Evolutionary conservation across 305 asterid genomes (phyloP), one percentile per base, ranked within the genome.

Genomic region (Solanum chacoense): DNA sequence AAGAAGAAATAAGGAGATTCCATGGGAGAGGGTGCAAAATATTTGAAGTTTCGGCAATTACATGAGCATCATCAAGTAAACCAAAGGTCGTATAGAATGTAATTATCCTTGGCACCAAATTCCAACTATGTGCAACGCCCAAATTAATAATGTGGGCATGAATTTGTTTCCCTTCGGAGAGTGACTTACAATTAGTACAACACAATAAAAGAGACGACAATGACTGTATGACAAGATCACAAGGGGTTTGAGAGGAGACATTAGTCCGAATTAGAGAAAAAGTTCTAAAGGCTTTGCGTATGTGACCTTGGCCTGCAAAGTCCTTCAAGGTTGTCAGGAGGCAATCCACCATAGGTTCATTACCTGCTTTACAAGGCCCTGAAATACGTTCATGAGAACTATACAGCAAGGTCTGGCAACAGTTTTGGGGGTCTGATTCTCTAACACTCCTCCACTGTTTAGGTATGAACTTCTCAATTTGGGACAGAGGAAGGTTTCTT

Each of bases 1-100:
- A 96, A 0, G 98, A 94, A 18, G 96, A 94, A 73, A 96, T 94
- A 84, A 96, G 93, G 88, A 93, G 87, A 91, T 95, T 96, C 99
- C 98, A 95, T 11, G 95, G 95, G 88, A 96, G 72, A 88, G 97
- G 95, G 86, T 94, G 92, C 88, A 89, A 85, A 87, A 91, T 87
- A 78, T 91, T 88, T 31, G 98, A 92, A 77, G 86, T 87, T 45
- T 88, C 93, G 32, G 90, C 91, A 74, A 95, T 40, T 32, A 84
- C 76, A 88, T 90, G 93, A 79, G 96, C 98, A 90, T 91, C 92
- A 81, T 84, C 91, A 88, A 91, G 93, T 84, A 88, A 92, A 89
- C 77, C 91, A 89, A 93, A 89, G 71, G 96, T 31, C 28, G 93
- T 38, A 63, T 96, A 94, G 84, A 91, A 92, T 35, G 95, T 92